A percentile compares a stretch with the other conserved stretches of the same genome.
phyloP scores from a whole-genome alignment of 2,329 filamentous ascomycete species.

The Trichoderma koningiopsis region DNA sequence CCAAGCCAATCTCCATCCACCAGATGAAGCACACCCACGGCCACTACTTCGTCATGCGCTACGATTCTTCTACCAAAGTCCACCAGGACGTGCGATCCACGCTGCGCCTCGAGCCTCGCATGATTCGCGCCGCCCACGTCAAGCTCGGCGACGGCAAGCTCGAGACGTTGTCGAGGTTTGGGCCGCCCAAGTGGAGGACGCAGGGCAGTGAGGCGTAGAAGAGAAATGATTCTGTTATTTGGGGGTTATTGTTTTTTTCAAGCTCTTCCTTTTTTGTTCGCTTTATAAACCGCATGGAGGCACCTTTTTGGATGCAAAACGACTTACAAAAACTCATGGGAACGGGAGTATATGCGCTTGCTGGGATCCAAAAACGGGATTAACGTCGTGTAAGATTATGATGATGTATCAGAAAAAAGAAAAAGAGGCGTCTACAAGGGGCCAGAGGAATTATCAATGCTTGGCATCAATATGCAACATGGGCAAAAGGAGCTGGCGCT shows the following conservation, averaged over 20 bases:
- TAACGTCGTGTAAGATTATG: constrained; percentile 21
- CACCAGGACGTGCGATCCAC: constrained; percentile 76
- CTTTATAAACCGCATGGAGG: neutral
- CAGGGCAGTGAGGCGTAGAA: constrained; percentile 38
- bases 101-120: constrained; percentile 81
- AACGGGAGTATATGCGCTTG: constrained; percentile 6
- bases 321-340: neutral
- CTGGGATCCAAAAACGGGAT: neutral
- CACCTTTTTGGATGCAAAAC: neutral
- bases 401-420: constrained; percentile 1
- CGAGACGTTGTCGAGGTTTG: constrained; percentile 53
- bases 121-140: constrained; percentile 85
- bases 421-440: neutral
- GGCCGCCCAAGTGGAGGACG: constrained; percentile 53
- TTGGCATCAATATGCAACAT: neutral
- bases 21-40: constrained; percentile 82
- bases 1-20: constrained; percentile 75
- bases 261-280: neutral
- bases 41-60: constrained; percentile 98
- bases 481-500: neutral
- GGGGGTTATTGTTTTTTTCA: no score
- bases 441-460: neutral
- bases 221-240: neutral
- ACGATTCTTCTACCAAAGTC: constrained; percentile 73
- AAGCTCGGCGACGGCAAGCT: constrained; percentile 73